phyloP scores from a whole-genome alignment of 495 filamentous ascomycete genomes.

The Barbatosphaeria neglecta region DNA sequence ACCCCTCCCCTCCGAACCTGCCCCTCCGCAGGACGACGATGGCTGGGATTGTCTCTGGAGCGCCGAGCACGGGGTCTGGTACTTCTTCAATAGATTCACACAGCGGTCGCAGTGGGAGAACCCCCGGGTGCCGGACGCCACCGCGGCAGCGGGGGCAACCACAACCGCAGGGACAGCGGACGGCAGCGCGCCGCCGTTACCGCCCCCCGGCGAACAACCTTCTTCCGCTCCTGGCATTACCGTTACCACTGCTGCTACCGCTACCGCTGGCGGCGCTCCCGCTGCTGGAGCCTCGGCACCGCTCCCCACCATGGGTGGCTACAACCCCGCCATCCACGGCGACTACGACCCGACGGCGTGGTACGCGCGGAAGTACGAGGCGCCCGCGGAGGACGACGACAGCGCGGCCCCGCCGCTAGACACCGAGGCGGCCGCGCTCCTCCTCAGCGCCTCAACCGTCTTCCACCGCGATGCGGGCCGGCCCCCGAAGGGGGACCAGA shows the following conservation, averaged over 20 bases:
- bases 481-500: conserved; percentile 63
- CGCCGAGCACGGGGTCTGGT: conserved; percentile 54
- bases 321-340: conserved; percentile 92
- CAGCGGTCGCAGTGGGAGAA: conserved; percentile 77
- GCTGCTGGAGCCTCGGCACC: conserved; percentile 1
- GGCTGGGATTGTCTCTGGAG: conserved; percentile 89
- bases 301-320: conserved; percentile 42
- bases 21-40: conserved; percentile 48
- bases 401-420: conserved; percentile 11
- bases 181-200: conserved; percentile 7
- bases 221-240: too few species aligned
- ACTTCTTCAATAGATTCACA: conserved; percentile 84
- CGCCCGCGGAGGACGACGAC: conserved; percentile 13
- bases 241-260: too few species aligned
- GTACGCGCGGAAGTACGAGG: conserved; percentile 58
- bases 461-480: conserved; percentile 93
- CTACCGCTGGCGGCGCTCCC: conserved; percentile 8
- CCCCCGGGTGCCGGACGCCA: conserved; percentile 54
- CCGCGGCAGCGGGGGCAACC: conserved; percentile 6
- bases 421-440: conserved; percentile 29
- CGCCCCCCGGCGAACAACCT: conserved; percentile 5
- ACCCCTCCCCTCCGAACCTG: conserved; percentile 27
- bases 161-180: conserved; percentile 5
- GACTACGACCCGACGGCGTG: conserved; percentile 88
- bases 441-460: conserved; percentile 31